Evolutionary conservation across 495 filamentous ascomycete species (phyloP).

Genomic region (Monascus purpureus): DNA sequence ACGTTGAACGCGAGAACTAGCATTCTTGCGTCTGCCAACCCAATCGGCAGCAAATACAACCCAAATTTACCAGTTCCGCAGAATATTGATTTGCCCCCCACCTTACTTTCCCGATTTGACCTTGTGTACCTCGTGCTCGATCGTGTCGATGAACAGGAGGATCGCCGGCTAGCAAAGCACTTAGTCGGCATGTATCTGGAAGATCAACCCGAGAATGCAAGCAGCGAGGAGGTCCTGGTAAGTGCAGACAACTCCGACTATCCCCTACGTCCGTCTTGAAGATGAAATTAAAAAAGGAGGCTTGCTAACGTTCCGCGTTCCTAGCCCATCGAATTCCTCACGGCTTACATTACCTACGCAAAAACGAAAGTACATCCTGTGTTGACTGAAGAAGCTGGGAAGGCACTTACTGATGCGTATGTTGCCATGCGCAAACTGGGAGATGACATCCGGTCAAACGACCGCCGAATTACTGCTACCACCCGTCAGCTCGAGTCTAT

Average conservation of each 20-base stretch:
- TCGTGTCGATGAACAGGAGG: constrained; percentile 73
- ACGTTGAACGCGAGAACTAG: constrained; percentile 90
- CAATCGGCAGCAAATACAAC: constrained; percentile 95
- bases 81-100: constrained; percentile 95
- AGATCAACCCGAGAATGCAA: constrained; percentile 80
- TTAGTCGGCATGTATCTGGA: constrained; percentile 95
- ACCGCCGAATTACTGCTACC: constrained; percentile 94
- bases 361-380: constrained; percentile 72
- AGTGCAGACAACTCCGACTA: constrained; percentile 31
- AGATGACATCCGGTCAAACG: constrained; percentile 81
- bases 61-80: constrained; percentile 88
- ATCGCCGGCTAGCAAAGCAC: constrained; percentile 81
- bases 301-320: too few relatives aligned
- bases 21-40: constrained; percentile 92
- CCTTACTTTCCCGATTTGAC: constrained; percentile 88
- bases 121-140: constrained; percentile 94
- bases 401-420: constrained; percentile 73
- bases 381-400: constrained; percentile 60
- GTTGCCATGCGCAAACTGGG: constrained; percentile 93
- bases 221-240: constrained; percentile 61
- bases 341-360: constrained; percentile 94
- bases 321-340: constrained; percentile 87
- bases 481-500: constrained; percentile 93
- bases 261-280: background rate
- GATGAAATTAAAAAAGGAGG: too few relatives aligned